These are phyloP conservation scores for Pneumocystis wakefieldiae DNA, from an alignment of 1,139 yeast species.

Conservation along the genomic window DNA sequence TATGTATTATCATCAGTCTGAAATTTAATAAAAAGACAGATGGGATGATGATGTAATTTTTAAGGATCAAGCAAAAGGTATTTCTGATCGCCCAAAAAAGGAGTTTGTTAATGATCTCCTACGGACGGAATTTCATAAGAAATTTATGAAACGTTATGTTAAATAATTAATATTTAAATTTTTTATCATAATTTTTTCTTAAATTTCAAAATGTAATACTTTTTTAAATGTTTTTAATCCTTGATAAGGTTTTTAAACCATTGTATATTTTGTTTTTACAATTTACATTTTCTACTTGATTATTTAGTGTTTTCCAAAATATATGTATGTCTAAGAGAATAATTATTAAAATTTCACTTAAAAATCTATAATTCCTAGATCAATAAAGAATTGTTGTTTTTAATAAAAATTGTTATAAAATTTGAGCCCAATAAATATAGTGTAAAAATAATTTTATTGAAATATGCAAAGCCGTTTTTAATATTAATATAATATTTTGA, in stretches of 20 bases:
- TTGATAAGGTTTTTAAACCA: background rate
- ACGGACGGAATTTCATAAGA: constrained; percentile 53
- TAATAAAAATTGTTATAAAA: background rate
- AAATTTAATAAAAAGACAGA: constrained; percentile 3
- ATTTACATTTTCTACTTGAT: background rate
- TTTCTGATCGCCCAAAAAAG: constrained; percentile 16
- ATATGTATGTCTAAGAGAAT: background rate
- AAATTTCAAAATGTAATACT: background rate
- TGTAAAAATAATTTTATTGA: background rate
- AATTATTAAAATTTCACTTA: too few relatives aligned
- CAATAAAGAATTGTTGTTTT: too few relatives aligned
- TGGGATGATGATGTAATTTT: constrained; percentile 36
- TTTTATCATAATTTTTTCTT: background rate
- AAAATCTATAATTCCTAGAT: too few relatives aligned
- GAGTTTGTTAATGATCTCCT: constrained; percentile 52
- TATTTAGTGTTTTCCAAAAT: background rate
- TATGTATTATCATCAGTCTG: constrained; percentile 32
- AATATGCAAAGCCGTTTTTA: background rate
- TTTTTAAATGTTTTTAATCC: background rate
- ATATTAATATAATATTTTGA: background rate
- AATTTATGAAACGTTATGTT: constrained; percentile 53
- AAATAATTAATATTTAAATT: constrained; percentile 10
- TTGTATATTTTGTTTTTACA: background rate
- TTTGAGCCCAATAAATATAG: background rate
- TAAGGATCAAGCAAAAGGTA: constrained; percentile 26